Evolutionary conservation across 2,329 filamentous ascomycete species (phyloP), one percentile per base, ranked within the genome.

Genomic region (Diplocarpon mali): DNA sequence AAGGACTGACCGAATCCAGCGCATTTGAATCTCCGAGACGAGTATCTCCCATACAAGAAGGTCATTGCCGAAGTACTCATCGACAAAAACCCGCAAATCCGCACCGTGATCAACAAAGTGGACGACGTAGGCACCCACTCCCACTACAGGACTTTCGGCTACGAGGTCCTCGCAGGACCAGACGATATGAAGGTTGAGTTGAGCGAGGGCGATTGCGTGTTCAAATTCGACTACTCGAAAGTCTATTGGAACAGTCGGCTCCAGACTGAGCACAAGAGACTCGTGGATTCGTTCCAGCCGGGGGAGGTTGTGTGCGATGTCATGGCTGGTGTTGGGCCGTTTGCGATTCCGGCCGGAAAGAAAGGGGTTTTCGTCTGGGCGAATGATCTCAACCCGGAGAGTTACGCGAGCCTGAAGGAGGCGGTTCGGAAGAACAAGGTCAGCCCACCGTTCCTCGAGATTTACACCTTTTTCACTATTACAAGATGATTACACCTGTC

Each of bases 161-260:
- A 95, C 67, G 92, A 98, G 67, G 75, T 96, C 12, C 75, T 98
- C 0, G 80, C 80, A 1, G 92, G 92, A 0, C 75, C 78, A 0
- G 78, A 87, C 56, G 81, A 96, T 58, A 69, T 95, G 64, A 79
- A 89, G 42, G 92, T 98, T 44, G 77, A 85, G 51, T 75, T 92
- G 42, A 78, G 76, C 52, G 88, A 95, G 66, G 83, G 85, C 57
- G 76, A 79, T 49, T 96, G 92, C 67, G 69, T 73, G n/a, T 98
- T 95, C 68, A 72, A 73, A 45, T 96, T 98, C 64, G 85, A 98
- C 68, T 98, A 94, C 64, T 78, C 84, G 50, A 93, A 93, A 56
- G 92, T 98, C 3, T 98, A 98, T 71, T 98, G 90, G 90, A 98
- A 98, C 66, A 88, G 80, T 58, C 80, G 90, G 54, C 76, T 98